phyloP scores from a whole-genome alignment of 2,329 filamentous ascomycete species.

The Botrytis sinoallii region DNA sequence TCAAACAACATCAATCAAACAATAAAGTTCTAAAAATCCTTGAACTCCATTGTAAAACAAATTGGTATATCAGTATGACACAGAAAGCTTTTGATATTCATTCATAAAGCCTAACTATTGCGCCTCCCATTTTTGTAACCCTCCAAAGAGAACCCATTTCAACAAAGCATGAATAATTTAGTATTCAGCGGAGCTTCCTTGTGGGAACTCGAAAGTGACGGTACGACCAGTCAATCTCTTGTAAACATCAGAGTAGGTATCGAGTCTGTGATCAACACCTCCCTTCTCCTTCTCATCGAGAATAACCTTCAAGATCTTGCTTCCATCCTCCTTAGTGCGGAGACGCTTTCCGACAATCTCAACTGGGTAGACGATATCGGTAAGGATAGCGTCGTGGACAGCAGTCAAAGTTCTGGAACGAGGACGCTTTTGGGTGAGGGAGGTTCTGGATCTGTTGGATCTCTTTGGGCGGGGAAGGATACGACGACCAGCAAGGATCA shows the following conservation, averaged over 20 bases:
- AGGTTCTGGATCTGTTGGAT: constrained; percentile 93
- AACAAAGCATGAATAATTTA: constrained; percentile 49
- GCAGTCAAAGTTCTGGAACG: constrained; percentile 96
- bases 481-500: constrained; percentile 98
- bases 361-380: constrained; percentile 98
- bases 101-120: constrained; percentile 20
- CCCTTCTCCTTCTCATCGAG: constrained; percentile 99
- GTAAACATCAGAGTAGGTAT: constrained; percentile 99
- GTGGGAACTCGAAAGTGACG: constrained; percentile 98
- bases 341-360: constrained; percentile 99
- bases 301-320: constrained; percentile 98
- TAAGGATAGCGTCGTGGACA: constrained; percentile 97
- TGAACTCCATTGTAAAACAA: constrained; percentile 12
- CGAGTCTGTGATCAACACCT: constrained; percentile 98
- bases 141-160: constrained; percentile 15
- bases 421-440: constrained; percentile 97
- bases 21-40: neutral
- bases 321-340: constrained; percentile 97
- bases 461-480: constrained; percentile 98
- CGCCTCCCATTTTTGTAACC: constrained; percentile 14
- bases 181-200: constrained; percentile 74
- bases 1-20: neutral
- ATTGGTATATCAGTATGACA: constrained; percentile 19
- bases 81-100: constrained; percentile 20
- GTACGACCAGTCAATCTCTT: constrained; percentile 93